Evolutionary conservation across 2,329 filamentous ascomycete species (phyloP).

Genomic region (Dendryphion nanum): DNA sequence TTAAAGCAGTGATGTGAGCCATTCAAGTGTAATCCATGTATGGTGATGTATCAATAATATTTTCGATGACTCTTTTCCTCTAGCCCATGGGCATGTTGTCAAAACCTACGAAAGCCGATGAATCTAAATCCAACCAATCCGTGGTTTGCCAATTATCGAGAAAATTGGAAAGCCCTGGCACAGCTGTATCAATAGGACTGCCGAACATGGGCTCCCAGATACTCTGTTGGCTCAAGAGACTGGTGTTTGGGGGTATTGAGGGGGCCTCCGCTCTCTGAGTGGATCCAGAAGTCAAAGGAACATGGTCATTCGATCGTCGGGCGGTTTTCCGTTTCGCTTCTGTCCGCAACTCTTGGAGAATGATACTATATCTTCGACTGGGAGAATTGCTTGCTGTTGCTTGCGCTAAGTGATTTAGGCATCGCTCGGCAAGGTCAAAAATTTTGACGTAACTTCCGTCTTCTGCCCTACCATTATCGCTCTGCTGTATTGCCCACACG

Average conservation of each 20-base stretch:
- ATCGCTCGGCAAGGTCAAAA: conserved; percentile 45
- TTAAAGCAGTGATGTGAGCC: too few species aligned
- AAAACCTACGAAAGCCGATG: conserved; percentile 18
- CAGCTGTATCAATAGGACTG: conserved; percentile 17
- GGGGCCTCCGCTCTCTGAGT: not conserved
- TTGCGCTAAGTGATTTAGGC: conserved; percentile 46
- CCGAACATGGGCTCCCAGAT: conserved; percentile 20
- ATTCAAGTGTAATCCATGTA: too few species aligned
- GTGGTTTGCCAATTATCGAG: conserved; percentile 33
- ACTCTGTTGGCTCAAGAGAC: conserved; percentile 1
- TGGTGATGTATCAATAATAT: too few species aligned
- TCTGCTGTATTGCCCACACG: conserved; percentile 48
- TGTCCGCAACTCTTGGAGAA: conserved; percentile 46
- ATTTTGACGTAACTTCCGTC: conserved; percentile 20
- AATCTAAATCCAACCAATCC: conserved; percentile 36
- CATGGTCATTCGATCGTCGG: not conserved
- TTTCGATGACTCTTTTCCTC: too few species aligned
- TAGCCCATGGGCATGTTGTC: not conserved
- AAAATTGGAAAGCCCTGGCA: conserved; percentile 15
- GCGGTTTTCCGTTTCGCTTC: conserved; percentile 35
- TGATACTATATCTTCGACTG: conserved; percentile 49
- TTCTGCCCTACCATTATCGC: conserved; percentile 7
- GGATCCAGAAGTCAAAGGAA: not conserved
- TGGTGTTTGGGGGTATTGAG: not conserved
- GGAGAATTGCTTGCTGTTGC: conserved; percentile 49